Percentiles rank a stretch among this genome's conserved stretches.
phyloP scores from a whole-genome alignment of 2,329 filamentous ascomycete species.

The Apiospora malaysiana region DNA sequence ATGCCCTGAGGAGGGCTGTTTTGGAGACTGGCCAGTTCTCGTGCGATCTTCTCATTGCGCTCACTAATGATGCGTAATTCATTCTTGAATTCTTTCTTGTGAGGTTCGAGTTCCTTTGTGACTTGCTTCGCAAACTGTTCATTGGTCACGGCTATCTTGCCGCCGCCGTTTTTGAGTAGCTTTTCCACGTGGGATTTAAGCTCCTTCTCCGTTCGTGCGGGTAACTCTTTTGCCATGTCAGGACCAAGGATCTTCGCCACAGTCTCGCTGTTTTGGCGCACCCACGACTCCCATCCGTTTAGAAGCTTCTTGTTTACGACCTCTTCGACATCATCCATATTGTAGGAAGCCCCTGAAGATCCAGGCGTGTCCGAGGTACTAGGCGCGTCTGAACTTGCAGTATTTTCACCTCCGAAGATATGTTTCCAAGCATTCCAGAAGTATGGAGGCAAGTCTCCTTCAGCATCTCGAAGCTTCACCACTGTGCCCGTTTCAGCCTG shows the following conservation, averaged over 20 bases:
- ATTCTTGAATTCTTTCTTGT: conserved; percentile 33
- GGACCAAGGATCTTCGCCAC: conserved; percentile 44
- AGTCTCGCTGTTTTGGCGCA: conserved; percentile 52
- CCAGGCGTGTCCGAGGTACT: conserved; percentile 30
- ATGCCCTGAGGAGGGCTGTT: conserved; percentile 39
- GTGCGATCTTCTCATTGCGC: conserved; percentile 32
- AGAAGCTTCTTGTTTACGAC: conserved; percentile 42
- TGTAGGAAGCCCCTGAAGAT: conserved; percentile 22
- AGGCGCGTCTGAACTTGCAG: conserved; percentile 30
- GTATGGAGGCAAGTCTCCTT: conserved; percentile 43
- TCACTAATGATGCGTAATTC: conserved; percentile 1
- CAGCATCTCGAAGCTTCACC: conserved; percentile 42
- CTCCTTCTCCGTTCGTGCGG: conserved; percentile 34
- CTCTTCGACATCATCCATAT: conserved; percentile 31
- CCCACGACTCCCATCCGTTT: conserved; percentile 58
- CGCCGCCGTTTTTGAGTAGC: not conserved
- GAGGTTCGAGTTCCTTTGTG: conserved; percentile 45
- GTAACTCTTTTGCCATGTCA: conserved; percentile 36
- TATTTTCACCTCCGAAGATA: conserved; percentile 49
- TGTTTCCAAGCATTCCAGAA: conserved; percentile 48
- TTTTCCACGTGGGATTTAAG: conserved; percentile 40
- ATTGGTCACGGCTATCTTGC: conserved; percentile 43
- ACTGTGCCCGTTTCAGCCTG: conserved; percentile 52
- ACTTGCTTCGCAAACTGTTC: conserved; percentile 56
- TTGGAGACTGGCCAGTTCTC: conserved; percentile 36